These are phyloP conservation scores for Thyridium curvatum DNA, from an alignment of 2,329 filamentous ascomycete genomes.

Conservation along the genomic window DNA sequence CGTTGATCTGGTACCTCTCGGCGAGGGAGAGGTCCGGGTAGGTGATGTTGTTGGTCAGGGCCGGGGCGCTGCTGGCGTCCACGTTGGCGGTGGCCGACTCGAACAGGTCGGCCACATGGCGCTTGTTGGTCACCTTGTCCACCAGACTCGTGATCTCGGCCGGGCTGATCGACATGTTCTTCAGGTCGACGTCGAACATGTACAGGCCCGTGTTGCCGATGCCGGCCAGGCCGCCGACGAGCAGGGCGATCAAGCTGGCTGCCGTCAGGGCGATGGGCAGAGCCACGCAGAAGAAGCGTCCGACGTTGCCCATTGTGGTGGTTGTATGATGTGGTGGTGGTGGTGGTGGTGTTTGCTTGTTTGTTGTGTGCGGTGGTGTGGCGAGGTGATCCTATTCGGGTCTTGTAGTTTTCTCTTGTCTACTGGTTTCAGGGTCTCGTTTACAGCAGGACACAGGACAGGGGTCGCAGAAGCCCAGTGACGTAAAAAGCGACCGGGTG, in stretches of 20 bases:
- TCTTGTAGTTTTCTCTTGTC: too few relatives aligned
- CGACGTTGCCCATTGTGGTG: slow-evolving; percentile 37
- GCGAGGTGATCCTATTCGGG: too few relatives aligned
- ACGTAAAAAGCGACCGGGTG: too few relatives aligned
- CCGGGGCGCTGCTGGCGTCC: slow-evolving; percentile 18
- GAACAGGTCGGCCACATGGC: too few relatives aligned
- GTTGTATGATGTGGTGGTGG: too few relatives aligned
- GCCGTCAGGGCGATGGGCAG: slow-evolving; percentile 79
- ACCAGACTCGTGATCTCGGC: slow-evolving; percentile 7
- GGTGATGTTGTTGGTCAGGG: slow-evolving; percentile 40
- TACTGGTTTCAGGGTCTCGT: too few relatives aligned
- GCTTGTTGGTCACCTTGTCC: slow-evolving; percentile 10
- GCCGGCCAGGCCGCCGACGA: slow-evolving; percentile 50
- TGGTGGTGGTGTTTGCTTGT: too few relatives aligned
- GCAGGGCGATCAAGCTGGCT: slow-evolving; percentile 65
- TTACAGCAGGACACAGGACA: too few relatives aligned
- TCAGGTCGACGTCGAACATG: slow-evolving; percentile 56
- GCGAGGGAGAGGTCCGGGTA: slow-evolving; percentile 55
- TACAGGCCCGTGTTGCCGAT: slow-evolving; percentile 49
- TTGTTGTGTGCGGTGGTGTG: too few relatives aligned
- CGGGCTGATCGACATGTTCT: slow-evolving; percentile 46
- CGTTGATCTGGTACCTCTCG: slow-evolving; percentile 72
- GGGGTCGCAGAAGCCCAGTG: too few relatives aligned
- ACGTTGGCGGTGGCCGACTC: slow-evolving; percentile 11
- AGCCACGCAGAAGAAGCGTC: slow-evolving; percentile 80